Percentiles rank a stretch among this genome's conserved stretches.
Conservation (phyloP, 2,329 filamentous ascomycete genomes). For the Colletotrichum musae region DNA sequence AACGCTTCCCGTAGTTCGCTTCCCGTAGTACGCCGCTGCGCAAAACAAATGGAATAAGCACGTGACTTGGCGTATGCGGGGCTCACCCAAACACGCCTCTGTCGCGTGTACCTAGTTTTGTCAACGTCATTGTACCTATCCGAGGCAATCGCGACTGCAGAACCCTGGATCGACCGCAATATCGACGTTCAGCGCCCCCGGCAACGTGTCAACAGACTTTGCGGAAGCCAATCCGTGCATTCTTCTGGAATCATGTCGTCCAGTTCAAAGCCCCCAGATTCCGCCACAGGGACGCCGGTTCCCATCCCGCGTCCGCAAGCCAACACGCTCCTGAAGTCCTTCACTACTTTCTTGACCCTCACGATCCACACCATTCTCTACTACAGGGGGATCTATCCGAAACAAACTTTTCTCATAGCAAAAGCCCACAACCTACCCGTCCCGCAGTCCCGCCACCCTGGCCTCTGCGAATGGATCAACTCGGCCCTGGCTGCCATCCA, state of each 20-base stretch:
- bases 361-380: constrained; percentile 89
- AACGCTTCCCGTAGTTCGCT: background rate
- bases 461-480: constrained; percentile 87
- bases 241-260: constrained; percentile 20
- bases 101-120: constrained; percentile 2
- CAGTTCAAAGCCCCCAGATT: constrained; percentile 20
- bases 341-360: constrained; percentile 85
- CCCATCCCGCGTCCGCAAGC: constrained; percentile 58
- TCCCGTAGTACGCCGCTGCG: background rate
- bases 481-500: constrained; percentile 83
- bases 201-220: background rate
- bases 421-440: constrained; percentile 88
- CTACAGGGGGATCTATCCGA: constrained; percentile 85
- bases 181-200: too few species aligned
- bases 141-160: background rate
- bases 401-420: constrained; percentile 81
- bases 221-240: background rate
- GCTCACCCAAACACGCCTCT: background rate
- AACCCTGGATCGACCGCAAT: too few species aligned
- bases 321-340: constrained; percentile 74
- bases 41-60: background rate
- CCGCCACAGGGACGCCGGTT: constrained; percentile 27
- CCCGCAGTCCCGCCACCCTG: constrained; percentile 87
- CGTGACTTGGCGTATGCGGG: constrained; percentile 9
- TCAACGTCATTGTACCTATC: background rate